phyloP scores from a whole-genome alignment of 2,329 filamentous ascomycete genomes.

The Exserohilum turcica region DNA sequence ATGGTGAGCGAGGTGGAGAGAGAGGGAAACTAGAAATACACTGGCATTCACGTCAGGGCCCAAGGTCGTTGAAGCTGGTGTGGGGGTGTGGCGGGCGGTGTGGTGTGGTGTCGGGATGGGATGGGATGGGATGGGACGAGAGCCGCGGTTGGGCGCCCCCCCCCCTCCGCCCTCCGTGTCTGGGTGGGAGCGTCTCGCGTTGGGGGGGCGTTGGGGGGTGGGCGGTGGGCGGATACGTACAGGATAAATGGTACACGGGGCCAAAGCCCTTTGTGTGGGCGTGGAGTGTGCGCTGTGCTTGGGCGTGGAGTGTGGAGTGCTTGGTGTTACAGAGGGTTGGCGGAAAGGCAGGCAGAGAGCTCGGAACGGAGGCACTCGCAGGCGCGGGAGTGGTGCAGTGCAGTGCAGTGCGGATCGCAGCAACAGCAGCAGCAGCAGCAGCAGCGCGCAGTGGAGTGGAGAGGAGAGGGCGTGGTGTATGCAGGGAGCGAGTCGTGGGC shows the following conservation, averaged over 20 bases:
- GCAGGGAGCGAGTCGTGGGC: constrained; percentile 15
- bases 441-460: constrained; percentile 12
- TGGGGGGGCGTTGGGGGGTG: no score
- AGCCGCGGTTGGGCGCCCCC: constrained; percentile 14
- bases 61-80: constrained; percentile 23
- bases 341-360: constrained; percentile 18
- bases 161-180: background rate
- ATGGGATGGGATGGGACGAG: no score
- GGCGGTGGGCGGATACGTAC: constrained; percentile 33
- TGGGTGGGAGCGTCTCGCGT: no score
- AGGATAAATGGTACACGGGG: constrained; percentile 38
- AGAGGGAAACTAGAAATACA: constrained; percentile 48
- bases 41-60: constrained; percentile 40
- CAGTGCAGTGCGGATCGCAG: constrained; percentile 12
- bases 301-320: constrained; percentile 25
- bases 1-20: constrained; percentile 57
- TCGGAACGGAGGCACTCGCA: constrained; percentile 12
- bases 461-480: no score
- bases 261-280: constrained; percentile 29
- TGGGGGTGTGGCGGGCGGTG: constrained; percentile 47
- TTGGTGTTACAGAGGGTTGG: constrained; percentile 17
- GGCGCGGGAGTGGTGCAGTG: constrained; percentile 9
- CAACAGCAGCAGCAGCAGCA: constrained; percentile 8
- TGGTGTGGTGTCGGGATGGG: no score
- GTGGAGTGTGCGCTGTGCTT: constrained; percentile 22